A percentile compares a stretch with the other conserved stretches of the same genome.
phyloP scores from a whole-genome alignment of 805 yeast species.

The Kluyveromyces aestuarii region DNA sequence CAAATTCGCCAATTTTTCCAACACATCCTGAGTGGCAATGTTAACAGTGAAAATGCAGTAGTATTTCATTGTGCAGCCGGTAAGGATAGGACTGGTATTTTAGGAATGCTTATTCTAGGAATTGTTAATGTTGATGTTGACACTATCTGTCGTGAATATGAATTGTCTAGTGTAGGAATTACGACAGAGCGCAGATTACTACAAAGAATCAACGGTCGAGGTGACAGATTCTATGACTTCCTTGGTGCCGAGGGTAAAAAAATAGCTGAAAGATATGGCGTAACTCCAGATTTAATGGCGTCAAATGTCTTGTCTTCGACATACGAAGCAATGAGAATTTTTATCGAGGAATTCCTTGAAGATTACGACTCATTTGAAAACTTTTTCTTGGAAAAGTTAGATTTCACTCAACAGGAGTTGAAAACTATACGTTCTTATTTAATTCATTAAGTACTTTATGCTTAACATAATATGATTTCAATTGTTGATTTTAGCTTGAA shows the following conservation, averaged over 20 bases:
- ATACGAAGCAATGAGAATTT: constrained; percentile 60
- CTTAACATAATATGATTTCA: neutral
- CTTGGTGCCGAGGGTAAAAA: constrained; percentile 20
- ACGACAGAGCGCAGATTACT: constrained; percentile 31
- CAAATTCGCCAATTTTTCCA: constrained; percentile 44
- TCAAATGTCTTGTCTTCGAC: constrained; percentile 51
- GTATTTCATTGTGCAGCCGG: constrained; percentile 80
- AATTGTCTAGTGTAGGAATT: constrained; percentile 60
- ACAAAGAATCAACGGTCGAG: constrained; percentile 28
- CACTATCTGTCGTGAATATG: constrained; percentile 66
- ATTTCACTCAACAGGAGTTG: constrained; percentile 39
- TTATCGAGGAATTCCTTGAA: constrained; percentile 43
- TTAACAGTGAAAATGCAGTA: constrained; percentile 36
- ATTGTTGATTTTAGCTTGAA: too few relatives aligned
- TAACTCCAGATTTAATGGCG: constrained; percentile 40
- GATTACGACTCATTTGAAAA: constrained; percentile 46
- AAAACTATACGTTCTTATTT: constrained; percentile 28
- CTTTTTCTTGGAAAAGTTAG: constrained; percentile 38
- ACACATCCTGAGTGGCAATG: constrained; percentile 41
- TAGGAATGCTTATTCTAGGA: constrained; percentile 57
- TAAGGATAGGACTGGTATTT: constrained; percentile 74
- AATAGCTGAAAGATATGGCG: constrained; percentile 17
- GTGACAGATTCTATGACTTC: constrained; percentile 27
- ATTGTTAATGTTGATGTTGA: constrained; percentile 57
- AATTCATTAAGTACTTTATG: constrained; percentile 8